phyloP scores from a whole-genome alignment of 257 asterid genomes.

The Przewalskia tangutica region DNA sequence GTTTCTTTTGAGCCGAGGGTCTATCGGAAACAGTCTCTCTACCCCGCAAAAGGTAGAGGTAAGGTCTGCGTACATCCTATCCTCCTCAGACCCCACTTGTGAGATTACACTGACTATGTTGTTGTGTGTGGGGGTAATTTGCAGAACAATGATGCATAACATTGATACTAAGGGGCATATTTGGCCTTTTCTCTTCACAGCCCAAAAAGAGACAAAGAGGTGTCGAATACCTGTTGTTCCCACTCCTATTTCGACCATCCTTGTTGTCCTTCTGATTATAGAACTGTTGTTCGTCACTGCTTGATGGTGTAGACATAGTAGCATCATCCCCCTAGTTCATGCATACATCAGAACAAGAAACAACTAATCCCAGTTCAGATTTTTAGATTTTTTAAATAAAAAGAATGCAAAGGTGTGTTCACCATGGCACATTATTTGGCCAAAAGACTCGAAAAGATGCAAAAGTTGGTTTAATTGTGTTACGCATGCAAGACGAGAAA shows the following conservation, averaged over 20 bases:
- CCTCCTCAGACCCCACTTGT: too few species aligned
- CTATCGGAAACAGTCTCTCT: too few species aligned
- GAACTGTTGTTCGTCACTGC: conserved; percentile 27
- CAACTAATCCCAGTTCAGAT: neutral
- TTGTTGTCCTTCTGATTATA: conserved; percentile 25
- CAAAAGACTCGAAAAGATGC: neutral
- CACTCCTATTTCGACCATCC: conserved; percentile 31
- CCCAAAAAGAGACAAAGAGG: neutral
- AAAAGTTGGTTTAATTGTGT: neutral
- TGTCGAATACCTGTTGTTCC: conserved; percentile 35
- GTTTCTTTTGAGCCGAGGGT: too few species aligned
- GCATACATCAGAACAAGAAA: conserved; percentile 8
- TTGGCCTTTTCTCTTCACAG: neutral
- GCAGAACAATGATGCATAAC: neutral
- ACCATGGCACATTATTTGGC: neutral
- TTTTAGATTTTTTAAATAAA: neutral
- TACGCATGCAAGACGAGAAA: neutral
- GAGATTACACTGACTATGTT: too few species aligned
- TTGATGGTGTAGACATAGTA: conserved; percentile 30
- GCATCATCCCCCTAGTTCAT: conserved; percentile 47
- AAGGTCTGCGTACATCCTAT: too few species aligned
- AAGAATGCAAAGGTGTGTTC: neutral
- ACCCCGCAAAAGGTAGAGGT: too few species aligned
- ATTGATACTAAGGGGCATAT: neutral
- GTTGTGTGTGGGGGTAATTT: neutral